Evolutionary conservation across 139 green algal genomes (phyloP), one percentile per base, ranked within the genome.

Genomic region (Tetradesmus obliquus): DNA sequence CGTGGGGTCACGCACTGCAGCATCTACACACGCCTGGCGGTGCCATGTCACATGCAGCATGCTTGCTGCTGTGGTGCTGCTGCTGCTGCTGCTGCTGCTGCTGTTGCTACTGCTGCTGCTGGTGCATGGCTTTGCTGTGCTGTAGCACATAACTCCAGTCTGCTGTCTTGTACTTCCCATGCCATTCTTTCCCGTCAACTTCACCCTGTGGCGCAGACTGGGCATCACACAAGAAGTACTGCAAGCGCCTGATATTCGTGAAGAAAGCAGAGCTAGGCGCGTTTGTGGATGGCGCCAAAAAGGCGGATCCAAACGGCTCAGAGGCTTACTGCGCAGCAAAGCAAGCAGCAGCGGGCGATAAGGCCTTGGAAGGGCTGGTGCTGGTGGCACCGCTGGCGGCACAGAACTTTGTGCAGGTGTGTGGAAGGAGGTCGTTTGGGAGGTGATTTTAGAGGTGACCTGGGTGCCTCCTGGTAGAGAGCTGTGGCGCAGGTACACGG

Each of bases 201-300:
- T 45, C 32, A 45, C 32, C 15, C 55, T 74, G 55, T 51, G 51
- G 45, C 20, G 5, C 82, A 87, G 82, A 87, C 19, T 87, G 82
- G 82, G 15, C 60, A 17, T 3, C 55, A 55, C 82, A 87, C 55
- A 87, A 87, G 20, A 71, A 87, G 13, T 87, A 87, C 55, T 87
- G 82, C 82, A 55, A 55, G 8, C 24, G n/a, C 2, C 55, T 74
- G 53, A 5, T 87, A 3, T 54, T 54, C 3, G 24, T 87, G 17
- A 51, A 24, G 55, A 71, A 74, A 22, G 1, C 55, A 58, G 51
- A 74, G 54, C 82, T 72, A 2, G 55, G 4, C 72, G 55, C 81
- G 2, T 86, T 69, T 86, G 7, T 62, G 3, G 81, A 54, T 24
- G 20, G 12, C 15, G 45, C 45, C 17, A 60, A 12, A 4, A 86